Evolutionary conservation across 176 grass and related monocot species (phyloP), one percentile per base, ranked within the genome.

Genomic region (Zoysia pacifica): DNA sequence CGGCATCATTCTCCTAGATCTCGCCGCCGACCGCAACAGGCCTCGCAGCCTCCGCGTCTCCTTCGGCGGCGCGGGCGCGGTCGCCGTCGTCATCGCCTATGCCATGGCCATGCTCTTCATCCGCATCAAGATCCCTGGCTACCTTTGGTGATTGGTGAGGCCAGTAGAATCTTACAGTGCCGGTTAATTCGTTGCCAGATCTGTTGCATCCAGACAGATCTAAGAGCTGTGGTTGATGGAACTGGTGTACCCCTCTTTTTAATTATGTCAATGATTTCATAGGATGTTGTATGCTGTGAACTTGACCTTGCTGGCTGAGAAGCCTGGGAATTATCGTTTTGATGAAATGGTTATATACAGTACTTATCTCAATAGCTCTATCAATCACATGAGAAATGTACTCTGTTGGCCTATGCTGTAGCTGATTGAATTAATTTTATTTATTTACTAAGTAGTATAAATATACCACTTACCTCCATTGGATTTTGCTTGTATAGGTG

Each of bases 91-190:
- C 76, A 81, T 95, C 52, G 77, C 92, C 11, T 98, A 98, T 77
- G 69, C 81, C 45, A 98, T 98, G 95, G 76, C 77, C 53, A 94
- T 98, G 92, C 92, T 98, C 19, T 98, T 98, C 86, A 72, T 98
- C 78, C 95, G 92, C 74, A 98, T 93, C 83, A 94, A 98, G 83
- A 93, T 98, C 37, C 90, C 88, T 10, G 86, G 74, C 7, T 99
- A 99, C 79, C 86, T 95, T 14, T 95, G 86, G 88, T 99, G 90
- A 99, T 87, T 95, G 84, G 88, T 99, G 90, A 99, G 90, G 16
- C 48, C 18, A 36, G 44, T 41, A n/a, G 53, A 68, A 38, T 65
- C 60, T 81, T 70, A 0, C 28, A 28, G 28, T 28, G 10, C 48
- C 1, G 51, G 46, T 73, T 79, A 35, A 9, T 70, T 74, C 11